Evolutionary conservation across 768 basidiomycete genomes (phyloP), one percentile per base, ranked within the genome.

Genomic region (Leccinum boreale): DNA sequence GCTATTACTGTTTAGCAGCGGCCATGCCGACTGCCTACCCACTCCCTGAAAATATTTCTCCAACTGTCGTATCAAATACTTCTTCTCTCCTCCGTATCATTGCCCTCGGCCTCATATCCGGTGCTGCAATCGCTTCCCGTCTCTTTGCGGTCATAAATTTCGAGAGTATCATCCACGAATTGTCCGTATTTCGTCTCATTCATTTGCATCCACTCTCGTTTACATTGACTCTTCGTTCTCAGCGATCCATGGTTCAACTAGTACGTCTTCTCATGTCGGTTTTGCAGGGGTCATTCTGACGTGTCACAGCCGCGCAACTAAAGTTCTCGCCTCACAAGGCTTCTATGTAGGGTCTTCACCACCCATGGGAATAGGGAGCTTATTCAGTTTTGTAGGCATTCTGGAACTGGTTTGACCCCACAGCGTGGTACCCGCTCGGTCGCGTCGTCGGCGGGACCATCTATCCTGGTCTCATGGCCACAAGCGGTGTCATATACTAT

Each of bases 331-430:
- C 26, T 83, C 90, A 11, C 81, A 98, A 66, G 97, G 97, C 17
- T 98, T 99, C 78, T 95, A 98, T 79, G 95, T 96, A 62, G 57
- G 91, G 77, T 2, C 5, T 31, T 31, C 21, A 9, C 50, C 19
- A 5, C n/a, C 4, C 17, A 5, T 54, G 8, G n/a, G 21, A 33
- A 48, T 54, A 21, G 5, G 10, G 60, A 49, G 26, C 54, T 65
- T 45, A 64, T 46, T 53, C 46, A n/a, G 33, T 5, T 55, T 15
- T 8, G 7, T 61, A 97, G 94, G 96, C 91, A 86, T 98, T 99
- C 77, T 99, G 97, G 97, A 99, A 99, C 70, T 99, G 97, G 97
- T 99, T 99, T 71, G 97, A 99, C 75, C 95, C 95, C 21, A 97
- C 96, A 4, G 96, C 96, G 64, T 99, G 97, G 97, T 98, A 99